Conservation (phyloP, 139 green algal species). For the Auxenochlorella protothecoides region DNA sequence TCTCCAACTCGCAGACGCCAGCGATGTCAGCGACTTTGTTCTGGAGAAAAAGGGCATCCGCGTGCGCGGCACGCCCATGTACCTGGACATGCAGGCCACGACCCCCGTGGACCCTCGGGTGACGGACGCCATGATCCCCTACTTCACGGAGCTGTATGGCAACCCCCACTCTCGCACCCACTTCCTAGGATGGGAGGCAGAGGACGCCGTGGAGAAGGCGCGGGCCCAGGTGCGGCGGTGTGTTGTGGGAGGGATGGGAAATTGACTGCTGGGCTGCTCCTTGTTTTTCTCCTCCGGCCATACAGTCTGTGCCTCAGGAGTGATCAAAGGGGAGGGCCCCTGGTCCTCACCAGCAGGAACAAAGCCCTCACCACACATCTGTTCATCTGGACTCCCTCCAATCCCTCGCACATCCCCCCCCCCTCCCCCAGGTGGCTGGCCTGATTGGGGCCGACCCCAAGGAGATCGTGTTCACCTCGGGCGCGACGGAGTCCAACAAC, state of each 20-base stretch:
- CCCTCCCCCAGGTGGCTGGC: constrained; percentile 53
- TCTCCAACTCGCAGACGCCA: no score
- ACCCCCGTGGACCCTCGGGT: constrained; percentile 92
- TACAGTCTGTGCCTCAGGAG: no score
- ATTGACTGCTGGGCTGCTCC: background rate
- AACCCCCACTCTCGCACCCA: constrained; percentile 98
- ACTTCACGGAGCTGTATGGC: constrained; percentile 85
- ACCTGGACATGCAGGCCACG: constrained; percentile 96
- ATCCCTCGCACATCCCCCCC: no score
- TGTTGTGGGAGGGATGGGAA: background rate
- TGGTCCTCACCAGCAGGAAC: background rate
- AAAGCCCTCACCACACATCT: background rate
- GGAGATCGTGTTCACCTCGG: constrained; percentile 98
- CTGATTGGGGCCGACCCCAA: constrained; percentile 88
- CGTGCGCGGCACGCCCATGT: constrained; percentile 76
- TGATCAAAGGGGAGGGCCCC: background rate
- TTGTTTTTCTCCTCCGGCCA: background rate
- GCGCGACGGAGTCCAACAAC: constrained; percentile 98
- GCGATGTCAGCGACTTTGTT: no score
- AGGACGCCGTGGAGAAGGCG: constrained; percentile 86
- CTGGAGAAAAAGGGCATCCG: constrained; percentile 89
- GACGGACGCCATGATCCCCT: constrained; percentile 94
- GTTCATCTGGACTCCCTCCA: no score
- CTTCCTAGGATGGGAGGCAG: constrained; percentile 93
- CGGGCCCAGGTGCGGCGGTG: constrained; percentile 42